phyloP scores from a whole-genome alignment of 1,139 yeast species.

The Lodderomyces metapsilosis region DNA sequence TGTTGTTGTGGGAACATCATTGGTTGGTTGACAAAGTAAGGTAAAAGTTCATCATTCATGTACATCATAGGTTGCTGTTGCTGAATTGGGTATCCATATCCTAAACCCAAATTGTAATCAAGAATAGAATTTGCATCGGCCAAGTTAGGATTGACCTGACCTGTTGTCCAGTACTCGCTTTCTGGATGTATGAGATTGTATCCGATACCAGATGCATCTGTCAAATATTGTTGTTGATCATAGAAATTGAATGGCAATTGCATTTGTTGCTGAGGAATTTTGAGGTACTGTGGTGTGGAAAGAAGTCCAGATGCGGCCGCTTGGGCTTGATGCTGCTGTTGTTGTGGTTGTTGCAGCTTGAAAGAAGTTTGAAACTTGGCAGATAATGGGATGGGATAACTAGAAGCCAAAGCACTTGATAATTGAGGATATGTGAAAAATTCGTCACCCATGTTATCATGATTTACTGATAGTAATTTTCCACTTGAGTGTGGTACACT shows the following conservation, averaged over 20 bases:
- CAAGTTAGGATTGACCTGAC: not conserved
- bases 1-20: conserved; percentile 6
- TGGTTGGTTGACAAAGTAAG: conserved; percentile 6
- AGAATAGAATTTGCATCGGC: not conserved
- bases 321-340: conserved; percentile 1
- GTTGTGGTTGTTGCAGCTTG: not conserved
- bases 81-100: not conserved
- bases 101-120: not conserved
- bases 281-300: not conserved
- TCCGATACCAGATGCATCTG: not conserved
- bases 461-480: conserved; percentile 10
- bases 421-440: conserved; percentile 1
- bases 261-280: conserved; percentile 1
- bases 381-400: conserved; percentile 4
- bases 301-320: not conserved
- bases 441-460: conserved; percentile 1
- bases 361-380: conserved; percentile 5
- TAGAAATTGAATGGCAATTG: not conserved
- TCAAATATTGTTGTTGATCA: conserved; percentile 1
- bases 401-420: not conserved
- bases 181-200: conserved; percentile 4
- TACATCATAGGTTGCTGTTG: conserved; percentile 9
- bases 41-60: conserved; percentile 11
- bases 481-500: conserved; percentile 11
- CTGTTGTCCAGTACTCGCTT: conserved; percentile 2